phyloP scores from a whole-genome alignment of 345 rosid genomes.

The Cardiospermum halicacabum region DNA sequence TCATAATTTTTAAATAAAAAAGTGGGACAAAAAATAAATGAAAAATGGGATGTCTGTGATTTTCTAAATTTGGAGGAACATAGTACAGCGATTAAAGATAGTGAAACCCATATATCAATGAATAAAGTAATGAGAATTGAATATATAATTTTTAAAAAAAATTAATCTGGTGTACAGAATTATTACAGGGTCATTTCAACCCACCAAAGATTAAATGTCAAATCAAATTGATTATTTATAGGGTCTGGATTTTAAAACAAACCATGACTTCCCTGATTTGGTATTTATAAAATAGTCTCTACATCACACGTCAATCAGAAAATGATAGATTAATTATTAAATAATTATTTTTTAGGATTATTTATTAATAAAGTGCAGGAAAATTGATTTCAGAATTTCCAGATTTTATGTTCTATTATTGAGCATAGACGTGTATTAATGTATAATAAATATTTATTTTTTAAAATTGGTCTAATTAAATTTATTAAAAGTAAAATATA shows the following conservation, averaged over 20 bases:
- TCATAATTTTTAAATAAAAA: too few species aligned
- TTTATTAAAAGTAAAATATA: too few species aligned
- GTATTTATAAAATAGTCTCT: background rate
- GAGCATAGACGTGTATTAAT: too few species aligned
- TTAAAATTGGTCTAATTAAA: too few species aligned
- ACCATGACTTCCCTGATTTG: conserved; percentile 5
- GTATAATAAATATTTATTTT: too few species aligned
- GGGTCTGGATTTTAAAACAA: background rate
- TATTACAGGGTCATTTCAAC: background rate
- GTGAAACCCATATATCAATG: too few species aligned
- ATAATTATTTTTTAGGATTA: background rate
- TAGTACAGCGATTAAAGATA: background rate
- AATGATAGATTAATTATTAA: background rate
- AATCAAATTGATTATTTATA: background rate
- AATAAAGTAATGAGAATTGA: too few species aligned
- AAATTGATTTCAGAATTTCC: too few species aligned
- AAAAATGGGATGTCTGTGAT: background rate
- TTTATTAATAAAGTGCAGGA: background rate
- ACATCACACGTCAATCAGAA: background rate
- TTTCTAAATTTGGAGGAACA: conserved; percentile 2
- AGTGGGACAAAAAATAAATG: background rate
- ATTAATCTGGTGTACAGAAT: too few species aligned
- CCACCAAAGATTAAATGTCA: background rate
- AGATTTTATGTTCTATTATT: too few species aligned
- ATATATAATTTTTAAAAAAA: too few species aligned